Conservation (phyloP, 164 flowering plant genomes). For the Vitis rotundifolia region DNA sequence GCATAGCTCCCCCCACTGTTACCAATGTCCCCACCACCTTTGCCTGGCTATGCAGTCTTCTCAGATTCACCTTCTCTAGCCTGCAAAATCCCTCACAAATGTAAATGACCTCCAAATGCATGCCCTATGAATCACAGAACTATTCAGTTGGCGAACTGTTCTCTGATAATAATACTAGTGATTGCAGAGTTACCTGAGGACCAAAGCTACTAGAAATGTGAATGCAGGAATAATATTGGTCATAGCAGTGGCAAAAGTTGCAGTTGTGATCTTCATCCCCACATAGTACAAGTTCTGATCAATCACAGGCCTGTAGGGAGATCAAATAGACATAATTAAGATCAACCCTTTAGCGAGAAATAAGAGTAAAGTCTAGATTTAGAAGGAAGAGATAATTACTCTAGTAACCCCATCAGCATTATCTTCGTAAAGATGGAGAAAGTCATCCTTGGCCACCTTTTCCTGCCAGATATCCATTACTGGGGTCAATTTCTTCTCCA, state of each 20-base stretch:
- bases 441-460: constrained; percentile 40
- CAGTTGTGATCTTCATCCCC: constrained; percentile 38
- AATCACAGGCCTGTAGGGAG: constrained; percentile 36
- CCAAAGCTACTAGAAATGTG: constrained; percentile 48
- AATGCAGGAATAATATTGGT: constrained; percentile 47
- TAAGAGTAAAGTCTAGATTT: too few species aligned
- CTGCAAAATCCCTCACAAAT: constrained; percentile 15
- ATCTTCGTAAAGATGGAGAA: constrained; percentile 28
- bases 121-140: too few species aligned
- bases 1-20: constrained; percentile 54
- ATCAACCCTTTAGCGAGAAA: too few species aligned
- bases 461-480: constrained; percentile 25
- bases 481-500: not conserved
- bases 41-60: constrained; percentile 35
- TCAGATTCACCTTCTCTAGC: constrained; percentile 46
- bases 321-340: too few species aligned
- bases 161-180: too few species aligned
- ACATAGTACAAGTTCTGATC: constrained; percentile 40
- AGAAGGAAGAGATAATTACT: constrained; percentile 10
- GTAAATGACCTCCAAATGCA: too few species aligned
- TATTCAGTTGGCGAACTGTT: too few species aligned
- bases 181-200: constrained; percentile 23
- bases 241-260: constrained; percentile 41
- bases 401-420: constrained; percentile 25
- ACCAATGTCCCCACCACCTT: constrained; percentile 49